Percentiles rank a stretch among this genome's conserved stretches.
These are phyloP conservation scores for Sechiopsis laciniata DNA, from an alignment of 306 rosid genomes.

Conservation along the genomic window DNA sequence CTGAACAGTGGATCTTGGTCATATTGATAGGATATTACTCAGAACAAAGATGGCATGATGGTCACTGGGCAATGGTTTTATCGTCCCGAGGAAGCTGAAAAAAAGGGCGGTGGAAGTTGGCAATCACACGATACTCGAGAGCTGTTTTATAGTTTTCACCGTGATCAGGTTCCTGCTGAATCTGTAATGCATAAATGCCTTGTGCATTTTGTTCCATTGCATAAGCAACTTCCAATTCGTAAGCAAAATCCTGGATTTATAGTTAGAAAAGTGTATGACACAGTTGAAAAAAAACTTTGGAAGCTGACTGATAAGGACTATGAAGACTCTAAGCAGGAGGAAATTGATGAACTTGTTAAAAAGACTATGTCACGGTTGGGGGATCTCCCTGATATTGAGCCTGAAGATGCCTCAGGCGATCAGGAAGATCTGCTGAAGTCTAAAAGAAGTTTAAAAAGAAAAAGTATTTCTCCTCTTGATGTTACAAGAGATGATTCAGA, in stretches of 20 bases:
- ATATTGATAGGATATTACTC: slow-evolving; percentile 61
- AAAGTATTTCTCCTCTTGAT: slow-evolving; percentile 62
- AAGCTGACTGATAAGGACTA: slow-evolving; percentile 83
- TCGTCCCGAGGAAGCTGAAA: slow-evolving; percentile 97
- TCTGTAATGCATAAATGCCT: slow-evolving; percentile 92
- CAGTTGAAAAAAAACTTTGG: slow-evolving; percentile 87
- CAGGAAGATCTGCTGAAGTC: slow-evolving; percentile 57
- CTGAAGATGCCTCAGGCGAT: slow-evolving; percentile 44
- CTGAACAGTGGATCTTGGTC: slow-evolving; percentile 26
- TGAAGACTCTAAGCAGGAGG: slow-evolving; percentile 70
- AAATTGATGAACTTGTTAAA: slow-evolving; percentile 74
- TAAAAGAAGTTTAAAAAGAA: slow-evolving; percentile 51
- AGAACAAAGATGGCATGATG: slow-evolving; percentile 51
- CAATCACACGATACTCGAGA: slow-evolving; percentile 85
- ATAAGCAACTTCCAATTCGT: slow-evolving; percentile 81
- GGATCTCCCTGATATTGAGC: slow-evolving; percentile 69
- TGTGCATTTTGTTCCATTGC: slow-evolving; percentile 76
- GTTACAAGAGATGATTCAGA: slow-evolving; percentile 65
- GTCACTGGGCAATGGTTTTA: slow-evolving; percentile 94
- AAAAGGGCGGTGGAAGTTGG: slow-evolving; percentile 81
- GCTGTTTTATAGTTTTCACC: slow-evolving; percentile 94
- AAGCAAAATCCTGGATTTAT: slow-evolving; percentile 91
- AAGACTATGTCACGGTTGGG: slow-evolving; percentile 65
- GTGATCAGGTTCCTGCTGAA: slow-evolving; percentile 92
- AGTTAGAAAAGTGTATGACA: slow-evolving; percentile 83